phyloP scores from a whole-genome alignment of 1,284 basidiomycete genomes.

The Malassezia dermatis region DNA sequence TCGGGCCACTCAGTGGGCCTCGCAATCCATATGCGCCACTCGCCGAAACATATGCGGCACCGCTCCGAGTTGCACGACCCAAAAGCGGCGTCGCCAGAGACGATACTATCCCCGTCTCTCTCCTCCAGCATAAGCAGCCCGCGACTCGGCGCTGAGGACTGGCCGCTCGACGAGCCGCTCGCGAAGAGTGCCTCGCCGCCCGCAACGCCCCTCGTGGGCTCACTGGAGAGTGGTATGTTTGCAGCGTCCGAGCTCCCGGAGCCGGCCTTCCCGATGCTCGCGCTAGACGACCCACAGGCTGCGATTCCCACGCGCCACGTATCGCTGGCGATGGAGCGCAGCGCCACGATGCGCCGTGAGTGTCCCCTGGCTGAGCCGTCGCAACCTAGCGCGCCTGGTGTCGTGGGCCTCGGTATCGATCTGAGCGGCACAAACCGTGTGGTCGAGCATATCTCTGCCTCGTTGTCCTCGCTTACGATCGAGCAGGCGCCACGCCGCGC shows the following conservation, averaged over 20 bases:
- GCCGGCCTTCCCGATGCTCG: background rate
- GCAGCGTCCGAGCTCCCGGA: background rate
- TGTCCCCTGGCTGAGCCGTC: background rate
- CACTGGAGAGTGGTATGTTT: background rate
- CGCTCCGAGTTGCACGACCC: background rate
- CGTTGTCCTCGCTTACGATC: background rate
- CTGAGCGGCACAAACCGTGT: background rate
- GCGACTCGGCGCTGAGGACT: background rate
- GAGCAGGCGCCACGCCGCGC: background rate
- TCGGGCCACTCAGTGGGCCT: background rate
- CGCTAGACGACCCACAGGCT: background rate
- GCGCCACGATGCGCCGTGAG: background rate
- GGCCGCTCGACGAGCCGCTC: background rate
- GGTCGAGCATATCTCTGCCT: background rate
- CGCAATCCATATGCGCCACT: background rate
- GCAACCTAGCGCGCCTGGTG: background rate
- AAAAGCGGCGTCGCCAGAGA: background rate
- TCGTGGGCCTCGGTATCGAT: slow-evolving; percentile 1
- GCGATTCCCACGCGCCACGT: background rate
- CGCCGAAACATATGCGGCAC: background rate
- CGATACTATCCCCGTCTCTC: background rate
- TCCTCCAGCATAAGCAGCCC: background rate
- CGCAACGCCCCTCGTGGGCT: background rate
- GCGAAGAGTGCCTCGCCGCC: background rate
- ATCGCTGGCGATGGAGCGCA: background rate